Percentiles rank a stretch among this genome's conserved stretches.
These are phyloP conservation scores for Amauroascus verrucosus DNA, from an alignment of 2,329 filamentous ascomycete genomes.

Conservation along the genomic window DNA sequence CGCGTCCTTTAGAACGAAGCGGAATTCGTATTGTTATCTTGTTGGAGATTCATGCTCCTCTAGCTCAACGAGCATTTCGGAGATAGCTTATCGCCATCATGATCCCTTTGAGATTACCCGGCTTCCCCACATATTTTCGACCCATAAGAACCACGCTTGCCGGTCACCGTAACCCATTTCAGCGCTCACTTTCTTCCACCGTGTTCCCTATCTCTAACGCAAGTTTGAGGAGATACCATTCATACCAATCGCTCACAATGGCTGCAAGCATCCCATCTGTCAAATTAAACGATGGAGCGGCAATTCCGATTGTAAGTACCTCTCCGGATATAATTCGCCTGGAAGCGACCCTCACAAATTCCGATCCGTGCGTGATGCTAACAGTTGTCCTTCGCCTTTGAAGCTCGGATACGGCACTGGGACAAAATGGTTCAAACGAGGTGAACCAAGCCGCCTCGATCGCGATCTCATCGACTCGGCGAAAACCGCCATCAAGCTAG, in stretches of 20 bases:
- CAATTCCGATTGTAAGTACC: constrained; percentile 44
- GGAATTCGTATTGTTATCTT: not conserved
- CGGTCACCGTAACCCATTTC: not conserved
- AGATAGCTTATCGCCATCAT: not conserved
- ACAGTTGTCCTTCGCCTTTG: not conserved
- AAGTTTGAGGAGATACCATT: not conserved
- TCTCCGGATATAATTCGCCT: not conserved
- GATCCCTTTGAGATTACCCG: constrained; percentile 1
- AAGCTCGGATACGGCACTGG: constrained; percentile 54
- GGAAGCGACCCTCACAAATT: no score
- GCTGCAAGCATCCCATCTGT: constrained; percentile 31
- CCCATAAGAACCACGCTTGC: not conserved
- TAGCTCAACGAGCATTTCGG: not conserved
- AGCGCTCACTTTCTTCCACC: not conserved
- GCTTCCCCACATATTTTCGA: not conserved
- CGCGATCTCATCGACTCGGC: constrained; percentile 45
- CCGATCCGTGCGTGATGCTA: not conserved
- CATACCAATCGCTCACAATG: constrained; percentile 9
- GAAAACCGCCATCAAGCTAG: constrained; percentile 49
- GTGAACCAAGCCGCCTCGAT: constrained; percentile 41
- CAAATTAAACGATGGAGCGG: constrained; percentile 48
- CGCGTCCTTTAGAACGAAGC: no score
- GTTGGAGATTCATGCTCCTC: not conserved
- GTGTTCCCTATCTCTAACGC: not conserved
- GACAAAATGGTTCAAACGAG: constrained; percentile 53